These are phyloP conservation scores for Tricholoma terreum DNA, from an alignment of 768 basidiomycete genomes.

Conservation along the genomic window DNA sequence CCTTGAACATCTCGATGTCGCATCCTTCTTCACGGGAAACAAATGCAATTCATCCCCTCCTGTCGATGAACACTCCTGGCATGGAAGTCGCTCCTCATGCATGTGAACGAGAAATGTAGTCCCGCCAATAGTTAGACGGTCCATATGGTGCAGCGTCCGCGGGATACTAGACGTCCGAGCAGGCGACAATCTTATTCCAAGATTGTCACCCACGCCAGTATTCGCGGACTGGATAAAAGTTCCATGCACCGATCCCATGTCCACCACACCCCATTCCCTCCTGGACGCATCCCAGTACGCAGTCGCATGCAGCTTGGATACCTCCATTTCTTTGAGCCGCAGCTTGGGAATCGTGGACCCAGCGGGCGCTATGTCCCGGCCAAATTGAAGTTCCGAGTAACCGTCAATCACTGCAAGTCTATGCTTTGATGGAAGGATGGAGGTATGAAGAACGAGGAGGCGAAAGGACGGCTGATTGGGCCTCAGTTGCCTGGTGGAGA, in stretches of 20 bases:
- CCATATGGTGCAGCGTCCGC: slow-evolving; percentile 57
- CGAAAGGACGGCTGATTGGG: slow-evolving; percentile 39
- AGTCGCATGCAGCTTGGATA: slow-evolving; percentile 79
- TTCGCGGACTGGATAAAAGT: slow-evolving; percentile 54
- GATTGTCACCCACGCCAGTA: slow-evolving; percentile 16
- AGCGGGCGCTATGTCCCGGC: slow-evolving; percentile 57
- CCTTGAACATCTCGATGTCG: slow-evolving; percentile 26
- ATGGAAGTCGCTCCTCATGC: slow-evolving; percentile 60
- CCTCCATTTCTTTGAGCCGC: slow-evolving; percentile 79
- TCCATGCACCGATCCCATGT: slow-evolving; percentile 85
- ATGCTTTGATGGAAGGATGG: slow-evolving; percentile 53
- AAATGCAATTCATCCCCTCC: slow-evolving; percentile 58
- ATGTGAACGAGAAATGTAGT: slow-evolving; percentile 72
- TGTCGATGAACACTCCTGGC: slow-evolving; percentile 55
- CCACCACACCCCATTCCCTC: slow-evolving; percentile 69
- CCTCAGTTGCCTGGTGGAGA: slow-evolving; percentile 11
- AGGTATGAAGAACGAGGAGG: slow-evolving; percentile 53
- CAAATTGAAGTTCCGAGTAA: slow-evolving; percentile 67
- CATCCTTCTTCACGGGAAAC: slow-evolving; percentile 34
- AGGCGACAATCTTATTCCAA: slow-evolving; percentile 57
- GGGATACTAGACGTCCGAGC: slow-evolving; percentile 69
- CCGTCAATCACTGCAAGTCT: slow-evolving; percentile 42
- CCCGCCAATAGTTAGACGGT: slow-evolving; percentile 63
- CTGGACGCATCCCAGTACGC: slow-evolving; percentile 63
- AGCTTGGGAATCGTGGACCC: slow-evolving; percentile 58